A percentile compares a stretch with the other conserved stretches of the same genome.
Evolutionary conservation across 2,329 filamentous ascomycete species (phyloP).

Genomic region (Chrysoporthe cubensis): DNA sequence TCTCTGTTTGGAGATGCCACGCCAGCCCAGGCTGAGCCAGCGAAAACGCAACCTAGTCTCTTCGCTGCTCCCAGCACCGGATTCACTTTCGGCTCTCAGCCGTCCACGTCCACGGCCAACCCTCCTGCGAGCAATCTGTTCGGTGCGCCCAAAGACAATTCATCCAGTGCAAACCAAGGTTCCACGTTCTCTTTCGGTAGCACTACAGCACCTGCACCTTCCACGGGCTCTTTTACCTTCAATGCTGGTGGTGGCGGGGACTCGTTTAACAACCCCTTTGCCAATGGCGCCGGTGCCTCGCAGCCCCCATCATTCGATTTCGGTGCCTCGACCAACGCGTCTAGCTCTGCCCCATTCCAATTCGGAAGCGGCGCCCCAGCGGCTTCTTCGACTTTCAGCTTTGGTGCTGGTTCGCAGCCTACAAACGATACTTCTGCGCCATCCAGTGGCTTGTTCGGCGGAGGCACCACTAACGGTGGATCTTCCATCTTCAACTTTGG

Average conservation of each 20-base stretch:
- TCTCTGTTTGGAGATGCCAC: conserved; percentile 21
- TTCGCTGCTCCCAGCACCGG: conserved; percentile 31
- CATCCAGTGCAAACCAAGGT: conserved; percentile 25
- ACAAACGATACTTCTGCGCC: conserved; percentile 29
- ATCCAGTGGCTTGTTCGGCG: conserved; percentile 28
- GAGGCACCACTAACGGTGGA: conserved; percentile 33
- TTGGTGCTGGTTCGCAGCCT: conserved; percentile 26
- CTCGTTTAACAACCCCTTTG: conserved; percentile 46
- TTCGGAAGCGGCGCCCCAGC: conserved; percentile 14
- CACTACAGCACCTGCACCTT: conserved; percentile 27
- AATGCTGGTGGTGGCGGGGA: conserved; percentile 37
- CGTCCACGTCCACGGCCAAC: not conserved
- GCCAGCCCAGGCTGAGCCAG: conserved; percentile 21
- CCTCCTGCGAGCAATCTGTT: conserved; percentile 21
- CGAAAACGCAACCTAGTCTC: conserved; percentile 30
- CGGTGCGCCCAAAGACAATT: conserved; percentile 26
- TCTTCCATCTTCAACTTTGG: conserved; percentile 45
- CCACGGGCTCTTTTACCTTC: conserved; percentile 45
- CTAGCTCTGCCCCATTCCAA: conserved; percentile 28
- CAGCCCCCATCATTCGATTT: conserved; percentile 44
- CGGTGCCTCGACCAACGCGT: conserved; percentile 36
- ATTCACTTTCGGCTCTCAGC: conserved; percentile 19
- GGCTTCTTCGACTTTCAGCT: conserved; percentile 21
- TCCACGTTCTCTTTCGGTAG: conserved; percentile 34
- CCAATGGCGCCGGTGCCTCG: conserved; percentile 34